Evolutionary conservation across 495 filamentous ascomycete species (phyloP).

Genomic region (Penicillium canescens): DNA sequence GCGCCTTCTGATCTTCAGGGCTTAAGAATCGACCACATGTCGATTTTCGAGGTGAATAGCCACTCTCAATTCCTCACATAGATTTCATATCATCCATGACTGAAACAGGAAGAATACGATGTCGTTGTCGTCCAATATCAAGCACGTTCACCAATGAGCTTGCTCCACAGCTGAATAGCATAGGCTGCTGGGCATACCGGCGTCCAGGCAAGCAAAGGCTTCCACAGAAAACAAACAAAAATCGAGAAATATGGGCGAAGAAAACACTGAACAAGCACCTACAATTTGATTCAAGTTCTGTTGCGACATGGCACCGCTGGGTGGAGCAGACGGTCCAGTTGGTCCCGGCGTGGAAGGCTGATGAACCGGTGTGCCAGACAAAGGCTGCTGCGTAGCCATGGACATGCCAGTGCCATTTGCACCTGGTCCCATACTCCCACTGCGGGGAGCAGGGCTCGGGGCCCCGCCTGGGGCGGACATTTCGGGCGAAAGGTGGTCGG

Average conservation of each 20-base stretch:
- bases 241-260: background rate
- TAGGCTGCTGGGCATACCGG: background rate
- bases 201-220: background rate
- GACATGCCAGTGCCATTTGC: conserved; percentile 45
- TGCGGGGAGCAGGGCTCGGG: conserved; percentile 49
- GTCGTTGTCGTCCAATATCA: too few species aligned
- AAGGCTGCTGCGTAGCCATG: conserved; percentile 52
- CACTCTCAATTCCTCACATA: too few species aligned
- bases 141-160: too few species aligned
- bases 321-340: conserved; percentile 38
- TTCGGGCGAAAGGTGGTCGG: background rate
- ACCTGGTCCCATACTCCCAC: conserved; percentile 54
- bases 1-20: too few species aligned
- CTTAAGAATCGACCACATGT: too few species aligned
- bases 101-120: too few species aligned
- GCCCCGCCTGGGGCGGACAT: conserved; percentile 53
- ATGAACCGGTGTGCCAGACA: conserved; percentile 39
- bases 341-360: conserved; percentile 29
- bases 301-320: conserved; percentile 60
- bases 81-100: too few species aligned
- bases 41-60: too few species aligned
- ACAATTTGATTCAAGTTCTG: conserved; percentile 97
- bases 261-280: conserved; percentile 35
- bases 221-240: background rate
- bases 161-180: too few species aligned